Evolutionary conservation across 2,329 filamentous ascomycete genomes (phyloP).

Genomic region (Colletotrichum sp.): DNA sequence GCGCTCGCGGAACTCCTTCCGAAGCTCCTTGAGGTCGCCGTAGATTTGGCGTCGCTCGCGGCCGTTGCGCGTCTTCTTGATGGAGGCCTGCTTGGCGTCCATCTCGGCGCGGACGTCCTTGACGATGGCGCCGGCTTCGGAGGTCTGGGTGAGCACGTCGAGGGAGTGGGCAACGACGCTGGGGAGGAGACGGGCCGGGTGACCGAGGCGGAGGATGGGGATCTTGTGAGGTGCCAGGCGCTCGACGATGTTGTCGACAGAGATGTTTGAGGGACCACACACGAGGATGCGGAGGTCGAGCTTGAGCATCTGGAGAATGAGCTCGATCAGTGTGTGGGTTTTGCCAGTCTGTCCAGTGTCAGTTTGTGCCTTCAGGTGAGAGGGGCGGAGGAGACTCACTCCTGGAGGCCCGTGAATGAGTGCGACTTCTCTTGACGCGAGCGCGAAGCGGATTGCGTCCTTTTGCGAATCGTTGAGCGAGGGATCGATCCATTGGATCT

Average conservation of each 20-base stretch:
- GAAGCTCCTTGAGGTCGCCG: conserved; percentile 80
- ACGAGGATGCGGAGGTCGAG: conserved; percentile 79
- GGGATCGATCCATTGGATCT: conserved; percentile 65
- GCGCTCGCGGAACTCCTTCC: conserved; percentile 86
- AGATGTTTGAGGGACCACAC: conserved; percentile 97
- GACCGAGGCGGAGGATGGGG: conserved; percentile 87
- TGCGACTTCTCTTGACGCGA: conserved; percentile 81
- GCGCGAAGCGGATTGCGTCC: conserved; percentile 78
- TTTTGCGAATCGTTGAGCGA: conserved; percentile 71
- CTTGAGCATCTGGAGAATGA: conserved; percentile 88
- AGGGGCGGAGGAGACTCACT: conserved; percentile 42
- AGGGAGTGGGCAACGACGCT: conserved; percentile 89
- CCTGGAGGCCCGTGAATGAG: conserved; percentile 95
- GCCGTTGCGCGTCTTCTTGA: conserved; percentile 84
- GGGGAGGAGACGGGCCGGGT: conserved; percentile 88
- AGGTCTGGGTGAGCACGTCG: conserved; percentile 88
- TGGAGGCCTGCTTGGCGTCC: conserved; percentile 87
- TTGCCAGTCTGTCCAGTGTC: conserved; percentile 75
- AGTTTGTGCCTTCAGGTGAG: background rate
- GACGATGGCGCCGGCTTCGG: conserved; percentile 87
- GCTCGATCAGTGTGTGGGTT: conserved; percentile 93
- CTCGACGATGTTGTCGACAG: conserved; percentile 98
- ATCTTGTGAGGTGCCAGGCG: conserved; percentile 84
- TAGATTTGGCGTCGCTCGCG: conserved; percentile 84
- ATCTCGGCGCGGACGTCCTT: conserved; percentile 91